phyloP scores from a whole-genome alignment of 495 filamentous ascomycete genomes.

The Copromyces sp. region DNA sequence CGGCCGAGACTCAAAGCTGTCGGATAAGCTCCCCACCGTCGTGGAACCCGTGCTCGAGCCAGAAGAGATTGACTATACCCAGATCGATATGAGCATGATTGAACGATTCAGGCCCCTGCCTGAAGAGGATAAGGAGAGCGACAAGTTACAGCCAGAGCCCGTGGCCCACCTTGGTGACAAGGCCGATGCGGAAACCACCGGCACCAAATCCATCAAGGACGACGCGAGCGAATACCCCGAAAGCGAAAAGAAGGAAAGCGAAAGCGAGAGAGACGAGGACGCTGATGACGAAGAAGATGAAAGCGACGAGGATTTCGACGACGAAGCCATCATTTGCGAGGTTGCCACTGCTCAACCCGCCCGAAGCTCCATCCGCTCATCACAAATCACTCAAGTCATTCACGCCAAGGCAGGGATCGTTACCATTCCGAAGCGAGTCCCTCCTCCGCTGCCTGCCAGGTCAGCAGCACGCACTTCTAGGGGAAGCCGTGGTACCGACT shows the following conservation, averaged over 20 bases:
- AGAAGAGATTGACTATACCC: constrained; percentile 43
- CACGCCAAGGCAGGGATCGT: constrained; percentile 52
- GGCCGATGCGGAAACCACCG: not conserved
- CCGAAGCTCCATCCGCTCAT: constrained; percentile 41
- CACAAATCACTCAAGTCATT: constrained; percentile 29
- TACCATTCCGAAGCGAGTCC: constrained; percentile 59
- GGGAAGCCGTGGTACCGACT: constrained; percentile 25
- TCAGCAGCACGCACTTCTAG: constrained; percentile 43
- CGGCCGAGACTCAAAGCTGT: constrained; percentile 24
- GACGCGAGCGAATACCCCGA: not conserved
- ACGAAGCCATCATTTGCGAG: constrained; percentile 43
- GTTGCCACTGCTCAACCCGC: constrained; percentile 37
- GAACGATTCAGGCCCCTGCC: constrained; percentile 19
- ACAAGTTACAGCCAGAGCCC: constrained; percentile 6
- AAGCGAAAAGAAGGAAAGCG: constrained; percentile 11
- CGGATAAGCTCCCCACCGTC: constrained; percentile 27
- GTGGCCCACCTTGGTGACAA: not conserved
- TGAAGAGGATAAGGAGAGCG: constrained; percentile 14
- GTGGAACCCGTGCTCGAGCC: constrained; percentile 39
- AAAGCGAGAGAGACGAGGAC: constrained; percentile 21
- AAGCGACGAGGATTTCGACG: constrained; percentile 33
- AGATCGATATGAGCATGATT: constrained; percentile 40
- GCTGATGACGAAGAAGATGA: constrained; percentile 37
- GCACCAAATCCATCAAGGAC: not conserved
- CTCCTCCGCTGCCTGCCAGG: constrained; percentile 54